Percentiles rank a stretch among this genome's conserved stretches.
phyloP scores from a whole-genome alignment of 306 rosid genomes.

The Ceratonia siliqua region DNA sequence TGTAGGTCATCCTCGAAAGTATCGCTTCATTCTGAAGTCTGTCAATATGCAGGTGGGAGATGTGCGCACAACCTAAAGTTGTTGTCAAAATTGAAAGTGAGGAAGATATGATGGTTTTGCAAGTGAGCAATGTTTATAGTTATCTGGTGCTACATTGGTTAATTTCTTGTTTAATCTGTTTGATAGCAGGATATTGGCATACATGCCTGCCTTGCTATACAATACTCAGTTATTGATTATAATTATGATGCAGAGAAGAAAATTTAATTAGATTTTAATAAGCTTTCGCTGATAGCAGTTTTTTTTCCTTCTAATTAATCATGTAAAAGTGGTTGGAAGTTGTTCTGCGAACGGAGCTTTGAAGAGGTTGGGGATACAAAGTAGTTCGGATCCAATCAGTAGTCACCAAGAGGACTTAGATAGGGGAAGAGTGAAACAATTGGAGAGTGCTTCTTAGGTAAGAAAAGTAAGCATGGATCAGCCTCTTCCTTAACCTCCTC shows the following conservation, averaged over 20 bases:
- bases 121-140: constrained; percentile 46
- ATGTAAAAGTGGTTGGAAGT: not conserved
- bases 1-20: not conserved
- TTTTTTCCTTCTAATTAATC: constrained; percentile 8
- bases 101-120: constrained; percentile 87
- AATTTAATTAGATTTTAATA: not conserved
- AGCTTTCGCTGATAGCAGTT: not conserved
- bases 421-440: too few relatives aligned
- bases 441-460: too few relatives aligned
- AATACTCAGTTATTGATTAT: not conserved
- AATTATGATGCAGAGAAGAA: not conserved
- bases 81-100: constrained; percentile 92
- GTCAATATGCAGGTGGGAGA: constrained; percentile 81
- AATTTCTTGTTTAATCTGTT: not conserved
- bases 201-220: not conserved
- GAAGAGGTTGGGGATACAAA: too few relatives aligned
- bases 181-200: constrained; percentile 16
- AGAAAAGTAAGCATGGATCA: too few relatives aligned
- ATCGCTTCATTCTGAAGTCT: constrained; percentile 10
- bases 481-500: too few relatives aligned
- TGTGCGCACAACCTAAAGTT: constrained; percentile 95
- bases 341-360: too few relatives aligned
- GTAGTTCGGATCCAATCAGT: too few relatives aligned
- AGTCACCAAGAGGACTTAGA: too few relatives aligned
- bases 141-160: constrained; percentile 1